phyloP scores from a whole-genome alignment of 192 early-diverging fungal species.

The Podochytrium sp. region DNA sequence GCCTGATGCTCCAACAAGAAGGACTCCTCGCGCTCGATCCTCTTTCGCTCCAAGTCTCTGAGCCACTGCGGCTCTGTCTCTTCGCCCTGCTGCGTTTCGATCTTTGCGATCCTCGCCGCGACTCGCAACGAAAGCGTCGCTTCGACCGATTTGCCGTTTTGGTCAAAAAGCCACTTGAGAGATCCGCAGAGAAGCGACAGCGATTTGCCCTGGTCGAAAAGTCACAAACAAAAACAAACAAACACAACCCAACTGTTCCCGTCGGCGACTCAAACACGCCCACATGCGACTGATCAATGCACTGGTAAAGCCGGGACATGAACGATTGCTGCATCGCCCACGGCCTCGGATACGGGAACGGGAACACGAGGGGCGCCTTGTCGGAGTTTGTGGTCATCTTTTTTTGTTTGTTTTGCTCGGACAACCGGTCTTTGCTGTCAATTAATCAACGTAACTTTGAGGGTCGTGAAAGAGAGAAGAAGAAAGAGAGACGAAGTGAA shows the following conservation, averaged over 20 bases:
- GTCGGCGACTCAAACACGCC: constrained; percentile 92
- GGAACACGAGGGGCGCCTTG: constrained; percentile 46
- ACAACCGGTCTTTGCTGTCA: no score
- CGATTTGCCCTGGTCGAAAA: constrained; percentile 74
- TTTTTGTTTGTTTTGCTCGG: no score
- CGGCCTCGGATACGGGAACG: constrained; percentile 55
- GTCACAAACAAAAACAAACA: background rate
- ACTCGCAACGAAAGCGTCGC: constrained; percentile 1
- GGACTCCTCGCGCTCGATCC: constrained; percentile 7
- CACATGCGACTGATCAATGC: constrained; percentile 69
- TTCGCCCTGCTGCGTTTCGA: background rate
- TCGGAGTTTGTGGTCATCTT: background rate
- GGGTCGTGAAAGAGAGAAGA: no score
- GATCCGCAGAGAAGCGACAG: constrained; percentile 86
- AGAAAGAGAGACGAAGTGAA: no score
- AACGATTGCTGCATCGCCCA: constrained; percentile 79
- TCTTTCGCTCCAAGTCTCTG: background rate
- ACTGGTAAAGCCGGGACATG: constrained; percentile 75
- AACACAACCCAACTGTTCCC: constrained; percentile 66
- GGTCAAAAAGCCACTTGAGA: constrained; percentile 77
- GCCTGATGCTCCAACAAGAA: background rate
- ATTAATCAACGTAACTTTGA: no score
- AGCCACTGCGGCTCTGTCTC: constrained; percentile 47
- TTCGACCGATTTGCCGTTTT: constrained; percentile 11
- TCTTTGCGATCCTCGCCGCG: background rate